Percentiles rank a stretch among this genome's conserved stretches.
Conservation (phyloP, 495 filamentous ascomycete species). For the Neohortaea acidophila region DNA sequence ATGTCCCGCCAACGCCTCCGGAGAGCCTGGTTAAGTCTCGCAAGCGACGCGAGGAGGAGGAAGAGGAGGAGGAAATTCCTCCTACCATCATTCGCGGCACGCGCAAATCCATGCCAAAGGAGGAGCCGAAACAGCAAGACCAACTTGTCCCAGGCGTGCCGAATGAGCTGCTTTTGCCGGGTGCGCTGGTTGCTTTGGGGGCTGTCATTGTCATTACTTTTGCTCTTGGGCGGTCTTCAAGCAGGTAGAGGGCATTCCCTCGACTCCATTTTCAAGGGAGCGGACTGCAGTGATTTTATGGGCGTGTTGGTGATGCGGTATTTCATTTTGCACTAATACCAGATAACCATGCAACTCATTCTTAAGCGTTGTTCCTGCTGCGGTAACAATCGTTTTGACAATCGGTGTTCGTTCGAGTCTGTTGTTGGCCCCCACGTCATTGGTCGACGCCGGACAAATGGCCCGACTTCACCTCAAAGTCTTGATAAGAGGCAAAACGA, state of each 20-base stretch:
- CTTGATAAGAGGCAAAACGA: too few species aligned
- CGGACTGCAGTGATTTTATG: background rate
- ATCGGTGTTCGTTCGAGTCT: too few species aligned
- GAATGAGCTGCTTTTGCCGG: conserved; percentile 85
- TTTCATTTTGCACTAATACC: too few species aligned
- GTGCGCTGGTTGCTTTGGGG: conserved; percentile 85
- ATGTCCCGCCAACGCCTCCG: conserved; percentile 38
- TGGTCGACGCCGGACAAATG: too few species aligned
- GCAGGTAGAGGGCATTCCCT: conserved; percentile 42
- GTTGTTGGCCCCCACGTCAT: too few species aligned
- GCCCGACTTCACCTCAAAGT: too few species aligned
- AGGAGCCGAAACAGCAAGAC: conserved; percentile 39
- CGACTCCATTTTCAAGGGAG: too few species aligned
- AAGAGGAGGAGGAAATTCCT: conserved; percentile 33
- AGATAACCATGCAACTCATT: too few species aligned
- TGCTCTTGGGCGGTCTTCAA: conserved; percentile 63
- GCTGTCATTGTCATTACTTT: conserved; percentile 91
- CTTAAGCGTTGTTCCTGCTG: too few species aligned
- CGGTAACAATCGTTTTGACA: too few species aligned
- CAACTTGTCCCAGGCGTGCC: conserved; percentile 82
- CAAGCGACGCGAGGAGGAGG: conserved; percentile 36
- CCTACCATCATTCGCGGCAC: conserved; percentile 12
- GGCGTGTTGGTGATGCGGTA: background rate
- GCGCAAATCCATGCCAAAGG: conserved; percentile 24
- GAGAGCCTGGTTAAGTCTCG: conserved; percentile 42